Evolutionary conservation across 208 protist genomes (phyloP).

Genomic region (Vickermania spadyakhi): DNA sequence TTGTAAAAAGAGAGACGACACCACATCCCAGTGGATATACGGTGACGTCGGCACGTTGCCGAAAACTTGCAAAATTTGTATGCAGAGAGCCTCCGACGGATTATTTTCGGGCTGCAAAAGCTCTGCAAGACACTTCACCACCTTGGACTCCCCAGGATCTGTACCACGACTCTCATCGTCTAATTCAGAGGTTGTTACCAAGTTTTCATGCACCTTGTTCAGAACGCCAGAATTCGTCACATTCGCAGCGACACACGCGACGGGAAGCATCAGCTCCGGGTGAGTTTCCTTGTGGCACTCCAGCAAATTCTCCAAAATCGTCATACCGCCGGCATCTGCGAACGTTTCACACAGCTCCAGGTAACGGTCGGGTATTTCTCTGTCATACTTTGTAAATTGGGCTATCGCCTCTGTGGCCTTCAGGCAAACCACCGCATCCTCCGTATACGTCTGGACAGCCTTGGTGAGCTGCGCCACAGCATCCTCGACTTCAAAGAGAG

Average conservation of each 20-base stretch:
- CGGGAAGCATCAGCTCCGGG: conserved; percentile 48
- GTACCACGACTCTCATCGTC: background rate
- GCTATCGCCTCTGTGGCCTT: conserved; percentile 54
- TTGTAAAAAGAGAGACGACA: conserved; percentile 49
- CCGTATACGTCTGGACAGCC: conserved; percentile 37
- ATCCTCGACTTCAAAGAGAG: conserved; percentile 75
- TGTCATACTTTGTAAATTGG: conserved; percentile 82
- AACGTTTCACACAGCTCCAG: conserved; percentile 51
- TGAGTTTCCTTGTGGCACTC: conserved; percentile 51
- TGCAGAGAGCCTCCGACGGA: conserved; percentile 50
- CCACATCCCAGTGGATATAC: conserved; percentile 65
- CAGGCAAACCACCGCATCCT: conserved; percentile 34
- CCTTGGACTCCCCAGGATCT: background rate
- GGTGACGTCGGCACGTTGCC: conserved; percentile 68
- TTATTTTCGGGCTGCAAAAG: background rate
- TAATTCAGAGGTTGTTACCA: conserved; percentile 20
- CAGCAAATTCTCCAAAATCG: conserved; percentile 53
- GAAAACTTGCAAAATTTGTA: conserved; percentile 70
- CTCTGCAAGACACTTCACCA: background rate
- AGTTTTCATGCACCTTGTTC: conserved; percentile 28
- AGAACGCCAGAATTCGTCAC: conserved; percentile 51
- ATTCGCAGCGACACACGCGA: conserved; percentile 63
- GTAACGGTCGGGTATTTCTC: conserved; percentile 70
- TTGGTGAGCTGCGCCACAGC: conserved; percentile 69
- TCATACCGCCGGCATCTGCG: conserved; percentile 52